A percentile compares a stretch with the other conserved stretches of the same genome.
Evolutionary conservation across 495 filamentous ascomycete species (phyloP).

Genomic region (Mycothermus thermophilus): DNA sequence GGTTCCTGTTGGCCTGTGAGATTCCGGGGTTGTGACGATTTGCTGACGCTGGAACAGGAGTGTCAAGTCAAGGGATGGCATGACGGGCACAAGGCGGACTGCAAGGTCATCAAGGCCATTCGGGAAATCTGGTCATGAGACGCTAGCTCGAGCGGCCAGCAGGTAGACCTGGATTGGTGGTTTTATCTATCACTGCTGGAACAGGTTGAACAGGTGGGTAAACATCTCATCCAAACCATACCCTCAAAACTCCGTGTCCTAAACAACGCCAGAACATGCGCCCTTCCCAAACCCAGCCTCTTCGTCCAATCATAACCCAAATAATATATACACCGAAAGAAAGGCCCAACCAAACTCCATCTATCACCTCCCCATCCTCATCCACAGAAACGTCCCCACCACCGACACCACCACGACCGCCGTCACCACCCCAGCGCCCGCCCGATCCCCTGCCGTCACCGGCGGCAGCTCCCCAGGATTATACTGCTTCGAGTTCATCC

Average conservation of each 20-base stretch:
- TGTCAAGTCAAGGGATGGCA: conserved; percentile 31
- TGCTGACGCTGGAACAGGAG: conserved; percentile 12
- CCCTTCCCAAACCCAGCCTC: too few species aligned
- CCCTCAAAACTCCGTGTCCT: too few species aligned
- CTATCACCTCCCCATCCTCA: conserved; percentile 27
- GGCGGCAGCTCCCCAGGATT: conserved; percentile 7
- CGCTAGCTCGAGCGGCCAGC: too few species aligned
- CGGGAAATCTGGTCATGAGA: conserved; percentile 23
- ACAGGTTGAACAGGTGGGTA: too few species aligned
- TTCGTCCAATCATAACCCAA: too few species aligned
- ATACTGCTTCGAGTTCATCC: conserved; percentile 20
- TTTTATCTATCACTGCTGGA: too few species aligned
- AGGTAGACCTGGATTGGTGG: too few species aligned
- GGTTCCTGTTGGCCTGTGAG: conserved; percentile 1
- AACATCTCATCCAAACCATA: too few species aligned
- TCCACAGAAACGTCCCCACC: conserved; percentile 32
- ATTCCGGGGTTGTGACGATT: background rate
- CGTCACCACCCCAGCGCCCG: conserved; percentile 53
- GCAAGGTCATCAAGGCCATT: conserved; percentile 27
- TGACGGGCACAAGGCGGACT: conserved; percentile 30
- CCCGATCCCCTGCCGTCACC: conserved; percentile 46
- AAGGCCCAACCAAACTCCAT: too few species aligned
- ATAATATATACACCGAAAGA: too few species aligned
- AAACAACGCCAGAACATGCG: too few species aligned
- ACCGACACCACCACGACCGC: conserved; percentile 26